These are phyloP conservation scores for Penicillium samsonianum DNA, from an alignment of 495 filamentous ascomycete genomes.

Conservation along the genomic window DNA sequence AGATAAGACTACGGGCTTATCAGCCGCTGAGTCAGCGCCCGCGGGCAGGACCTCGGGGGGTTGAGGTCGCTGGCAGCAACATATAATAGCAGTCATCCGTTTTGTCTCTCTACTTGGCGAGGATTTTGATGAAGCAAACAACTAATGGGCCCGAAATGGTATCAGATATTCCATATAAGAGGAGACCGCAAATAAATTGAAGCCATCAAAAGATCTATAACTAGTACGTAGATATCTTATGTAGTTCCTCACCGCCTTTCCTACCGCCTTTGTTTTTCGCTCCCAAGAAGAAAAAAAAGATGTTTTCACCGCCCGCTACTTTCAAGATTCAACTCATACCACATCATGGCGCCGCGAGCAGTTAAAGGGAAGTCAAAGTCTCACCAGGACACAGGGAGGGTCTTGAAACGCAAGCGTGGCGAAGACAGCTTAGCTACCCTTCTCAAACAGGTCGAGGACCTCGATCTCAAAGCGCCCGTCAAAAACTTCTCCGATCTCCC, in stretches of 20 bases:
- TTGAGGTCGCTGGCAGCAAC: neutral
- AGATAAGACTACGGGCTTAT: slow-evolving; percentile 32
- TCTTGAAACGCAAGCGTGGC: slow-evolving; percentile 65
- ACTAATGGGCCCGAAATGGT: neutral
- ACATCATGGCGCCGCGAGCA: slow-evolving; percentile 35
- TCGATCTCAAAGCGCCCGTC: slow-evolving; percentile 51
- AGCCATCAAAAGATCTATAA: slow-evolving; percentile 9
- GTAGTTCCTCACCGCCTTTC: neutral
- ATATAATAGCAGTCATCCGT: neutral
- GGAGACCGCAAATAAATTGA: neutral
- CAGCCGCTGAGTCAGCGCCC: slow-evolving; percentile 38
- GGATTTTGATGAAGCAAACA: neutral
- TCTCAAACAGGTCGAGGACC: slow-evolving; percentile 49
- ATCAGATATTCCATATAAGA: slow-evolving; percentile 22
- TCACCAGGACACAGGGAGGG: slow-evolving; percentile 32
- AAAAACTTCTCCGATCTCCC: slow-evolving; percentile 76
- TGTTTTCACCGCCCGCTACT: slow-evolving; percentile 29
- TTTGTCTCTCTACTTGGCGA: neutral
- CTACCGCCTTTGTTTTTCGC: slow-evolving; percentile 1
- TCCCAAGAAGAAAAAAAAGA: slow-evolving; percentile 10
- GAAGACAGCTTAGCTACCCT: slow-evolving; percentile 49
- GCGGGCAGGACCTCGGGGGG: neutral
- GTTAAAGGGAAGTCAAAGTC: slow-evolving; percentile 23
- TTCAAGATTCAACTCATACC: slow-evolving; percentile 11
- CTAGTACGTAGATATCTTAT: neutral